A percentile compares a stretch with the other conserved stretches of the same genome.
phyloP scores from a whole-genome alignment of 352 stramenopile genomes.

The Phytopythium boreale region DNA sequence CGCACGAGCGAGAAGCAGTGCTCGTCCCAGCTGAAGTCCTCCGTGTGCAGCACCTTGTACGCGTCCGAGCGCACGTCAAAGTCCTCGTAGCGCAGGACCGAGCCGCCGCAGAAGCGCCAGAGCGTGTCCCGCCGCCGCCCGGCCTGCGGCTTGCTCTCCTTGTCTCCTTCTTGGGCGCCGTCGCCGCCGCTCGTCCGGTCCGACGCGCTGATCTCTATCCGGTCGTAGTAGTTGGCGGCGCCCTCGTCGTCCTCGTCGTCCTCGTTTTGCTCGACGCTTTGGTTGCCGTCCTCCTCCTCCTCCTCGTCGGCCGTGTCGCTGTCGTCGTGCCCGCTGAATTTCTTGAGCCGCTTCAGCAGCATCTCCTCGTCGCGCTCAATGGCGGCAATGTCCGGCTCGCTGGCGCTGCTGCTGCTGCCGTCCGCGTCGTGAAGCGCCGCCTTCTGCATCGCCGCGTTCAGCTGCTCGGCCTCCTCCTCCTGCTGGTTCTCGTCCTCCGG shows the following conservation, averaged over 20 bases:
- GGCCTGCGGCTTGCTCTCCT: conserved; percentile 42
- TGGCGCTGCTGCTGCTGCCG: conserved; percentile 46
- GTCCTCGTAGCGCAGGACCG: conserved; percentile 76
- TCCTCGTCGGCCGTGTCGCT: conserved; percentile 60
- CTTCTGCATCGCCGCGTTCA: conserved; percentile 12
- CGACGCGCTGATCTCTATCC: conserved; percentile 6
- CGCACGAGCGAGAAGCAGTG: conserved; percentile 86
- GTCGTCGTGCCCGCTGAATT: conserved; percentile 47
- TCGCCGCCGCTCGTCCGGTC: conserved; percentile 1
- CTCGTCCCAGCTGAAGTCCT: conserved; percentile 89
- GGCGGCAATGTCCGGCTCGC: conserved; percentile 60
- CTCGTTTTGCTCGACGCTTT: conserved; percentile 23
- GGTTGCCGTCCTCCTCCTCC: conserved; percentile 30
- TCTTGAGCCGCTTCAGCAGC: conserved; percentile 64
- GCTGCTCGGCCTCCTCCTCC: conserved; percentile 7
- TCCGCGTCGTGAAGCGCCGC: conserved; percentile 2
- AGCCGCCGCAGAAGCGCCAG: conserved; percentile 80
- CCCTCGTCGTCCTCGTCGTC: conserved; percentile 18
- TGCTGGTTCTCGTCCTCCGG: conserved; percentile 7
- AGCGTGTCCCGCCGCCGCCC: conserved; percentile 59
- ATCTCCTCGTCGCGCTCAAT: conserved; percentile 78
- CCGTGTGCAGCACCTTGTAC: conserved; percentile 82
- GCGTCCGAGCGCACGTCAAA: conserved; percentile 82
- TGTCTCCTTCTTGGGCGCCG: conserved; percentile 47
- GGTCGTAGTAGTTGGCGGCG: conserved; percentile 6